Evolutionary conservation across 2,329 filamentous ascomycete genomes (phyloP).

Genomic region (Clonostachys solani): DNA sequence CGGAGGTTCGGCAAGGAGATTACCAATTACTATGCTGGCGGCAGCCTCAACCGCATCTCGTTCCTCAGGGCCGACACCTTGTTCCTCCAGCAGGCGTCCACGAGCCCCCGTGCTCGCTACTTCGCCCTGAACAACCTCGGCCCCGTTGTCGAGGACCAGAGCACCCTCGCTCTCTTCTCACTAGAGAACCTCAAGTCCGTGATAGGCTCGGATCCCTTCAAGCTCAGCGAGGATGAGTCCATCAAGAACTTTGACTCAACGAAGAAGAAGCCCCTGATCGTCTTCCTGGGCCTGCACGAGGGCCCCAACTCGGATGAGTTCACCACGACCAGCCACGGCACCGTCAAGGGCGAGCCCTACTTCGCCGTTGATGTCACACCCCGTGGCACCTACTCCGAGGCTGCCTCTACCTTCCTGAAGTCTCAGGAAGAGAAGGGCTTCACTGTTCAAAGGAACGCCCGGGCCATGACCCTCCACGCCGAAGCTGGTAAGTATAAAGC

Average conservation of each 20-base stretch:
- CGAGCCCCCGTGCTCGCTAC: slow-evolving; percentile 64
- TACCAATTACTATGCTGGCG: slow-evolving; percentile 80
- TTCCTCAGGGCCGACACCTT: slow-evolving; percentile 68
- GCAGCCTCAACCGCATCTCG: slow-evolving; percentile 72
- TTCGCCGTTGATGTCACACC: slow-evolving; percentile 90
- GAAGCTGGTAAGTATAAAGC: slow-evolving; percentile 47
- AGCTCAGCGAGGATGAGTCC: slow-evolving; percentile 65
- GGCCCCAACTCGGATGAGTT: slow-evolving; percentile 30
- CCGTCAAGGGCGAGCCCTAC: slow-evolving; percentile 75
- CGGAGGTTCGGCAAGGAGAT: slow-evolving; percentile 76
- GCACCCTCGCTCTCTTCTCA: slow-evolving; percentile 63
- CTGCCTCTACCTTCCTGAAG: slow-evolving; percentile 45
- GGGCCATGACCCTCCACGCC: slow-evolving; percentile 55
- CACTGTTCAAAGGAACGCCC: slow-evolving; percentile 62
- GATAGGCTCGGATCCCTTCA: slow-evolving; percentile 69
- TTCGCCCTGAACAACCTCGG: slow-evolving; percentile 75
- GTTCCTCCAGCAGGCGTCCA: slow-evolving; percentile 67
- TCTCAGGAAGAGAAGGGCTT: slow-evolving; percentile 49
- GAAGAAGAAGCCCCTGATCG: slow-evolving; percentile 61
- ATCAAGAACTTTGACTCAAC: slow-evolving; percentile 72
- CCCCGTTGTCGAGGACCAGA: slow-evolving; percentile 57
- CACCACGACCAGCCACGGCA: slow-evolving; percentile 45
- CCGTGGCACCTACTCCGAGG: slow-evolving; percentile 55
- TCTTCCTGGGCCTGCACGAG: slow-evolving; percentile 79
- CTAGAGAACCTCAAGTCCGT: slow-evolving; percentile 67